A percentile compares a stretch with the other conserved stretches of the same genome.
Evolutionary conservation across 371 early-diverging fungal genomes (phyloP).

Genomic region (Capillidium rhysosporum): DNA sequence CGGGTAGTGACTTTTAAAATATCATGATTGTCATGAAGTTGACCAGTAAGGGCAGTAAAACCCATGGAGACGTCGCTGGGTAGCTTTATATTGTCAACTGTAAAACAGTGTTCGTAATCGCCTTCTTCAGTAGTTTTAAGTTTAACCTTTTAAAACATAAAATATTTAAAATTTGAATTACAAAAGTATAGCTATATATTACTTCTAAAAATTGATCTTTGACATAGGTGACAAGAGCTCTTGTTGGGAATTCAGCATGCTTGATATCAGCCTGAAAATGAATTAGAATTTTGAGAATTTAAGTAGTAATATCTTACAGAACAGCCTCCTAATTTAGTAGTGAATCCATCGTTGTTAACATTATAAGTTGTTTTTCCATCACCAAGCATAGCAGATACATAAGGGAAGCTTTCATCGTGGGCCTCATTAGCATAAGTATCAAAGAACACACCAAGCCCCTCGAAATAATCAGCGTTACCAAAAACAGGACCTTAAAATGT

Average conservation of each 20-base stretch:
- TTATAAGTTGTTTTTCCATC: constrained; percentile 75
- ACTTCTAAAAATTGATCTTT: constrained; percentile 42
- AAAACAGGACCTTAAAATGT: constrained; percentile 55
- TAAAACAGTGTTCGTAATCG: constrained; percentile 69
- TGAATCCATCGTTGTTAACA: constrained; percentile 56
- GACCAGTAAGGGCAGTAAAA: constrained; percentile 82
- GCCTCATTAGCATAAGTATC: constrained; percentile 86
- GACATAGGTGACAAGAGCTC: constrained; percentile 58
- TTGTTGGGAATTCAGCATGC: constrained; percentile 32
- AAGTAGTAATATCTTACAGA: constrained; percentile 18
- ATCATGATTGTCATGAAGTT: constrained; percentile 68
- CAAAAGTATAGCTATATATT: constrained; percentile 1
- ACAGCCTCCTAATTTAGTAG: constrained; percentile 41
- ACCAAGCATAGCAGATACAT: constrained; percentile 79
- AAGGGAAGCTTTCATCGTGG: constrained; percentile 63
- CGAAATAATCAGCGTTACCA: constrained; percentile 70
- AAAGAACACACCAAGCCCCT: constrained; percentile 86
- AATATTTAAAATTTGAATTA: neutral
- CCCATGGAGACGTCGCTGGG: constrained; percentile 63
- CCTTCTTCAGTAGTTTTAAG: constrained; percentile 39
- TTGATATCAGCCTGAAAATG: constrained; percentile 44
- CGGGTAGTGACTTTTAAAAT: constrained; percentile 34
- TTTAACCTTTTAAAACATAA: constrained; percentile 16
- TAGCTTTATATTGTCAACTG: constrained; percentile 39
- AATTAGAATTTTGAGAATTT: neutral